Evolutionary conservation across 176 grass and related monocot species (phyloP).

Genomic region (Aegilops tauschii): DNA sequence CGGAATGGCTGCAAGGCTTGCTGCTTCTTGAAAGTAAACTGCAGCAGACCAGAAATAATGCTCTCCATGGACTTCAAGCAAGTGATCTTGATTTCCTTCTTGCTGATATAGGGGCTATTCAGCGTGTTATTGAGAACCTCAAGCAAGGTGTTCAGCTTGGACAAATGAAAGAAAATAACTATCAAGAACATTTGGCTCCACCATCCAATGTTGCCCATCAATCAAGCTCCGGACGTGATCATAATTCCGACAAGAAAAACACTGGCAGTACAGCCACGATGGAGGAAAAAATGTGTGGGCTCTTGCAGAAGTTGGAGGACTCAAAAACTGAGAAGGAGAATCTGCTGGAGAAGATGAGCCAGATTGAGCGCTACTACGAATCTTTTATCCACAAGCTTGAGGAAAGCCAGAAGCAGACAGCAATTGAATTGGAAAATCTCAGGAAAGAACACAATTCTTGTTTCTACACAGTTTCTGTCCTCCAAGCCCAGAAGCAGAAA

Average conservation of each 20-base stretch:
- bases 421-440: slow-evolving; percentile 83
- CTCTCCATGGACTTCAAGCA: slow-evolving; percentile 63
- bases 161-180: slow-evolving; percentile 35
- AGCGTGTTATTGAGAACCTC: slow-evolving; percentile 67
- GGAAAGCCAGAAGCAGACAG: slow-evolving; percentile 73
- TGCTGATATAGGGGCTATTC: slow-evolving; percentile 72
- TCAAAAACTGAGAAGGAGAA: slow-evolving; percentile 94
- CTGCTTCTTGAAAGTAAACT: slow-evolving; percentile 81
- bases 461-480: slow-evolving; percentile 85
- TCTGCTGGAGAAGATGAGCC: slow-evolving; percentile 83
- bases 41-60: slow-evolving; percentile 84
- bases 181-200: slow-evolving; percentile 40
- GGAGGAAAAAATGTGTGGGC: slow-evolving; percentile 90
- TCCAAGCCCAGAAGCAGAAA: slow-evolving; percentile 89
- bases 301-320: slow-evolving; percentile 88
- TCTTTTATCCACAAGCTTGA: slow-evolving; percentile 83
- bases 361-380: slow-evolving; percentile 94
- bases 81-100: slow-evolving; percentile 83
- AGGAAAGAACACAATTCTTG: slow-evolving; percentile 87
- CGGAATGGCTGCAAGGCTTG: slow-evolving; percentile 68
- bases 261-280: slow-evolving; percentile 47
- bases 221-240: slow-evolving; percentile 25
- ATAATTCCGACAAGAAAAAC: slow-evolving; percentile 44
- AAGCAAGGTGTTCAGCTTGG: slow-evolving; percentile 55
- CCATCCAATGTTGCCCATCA: slow-evolving; percentile 16